A percentile compares a stretch with the other conserved stretches of the same genome.
Conservation (phyloP, 768 basidiomycete species). For the Mycena metata region DNA sequence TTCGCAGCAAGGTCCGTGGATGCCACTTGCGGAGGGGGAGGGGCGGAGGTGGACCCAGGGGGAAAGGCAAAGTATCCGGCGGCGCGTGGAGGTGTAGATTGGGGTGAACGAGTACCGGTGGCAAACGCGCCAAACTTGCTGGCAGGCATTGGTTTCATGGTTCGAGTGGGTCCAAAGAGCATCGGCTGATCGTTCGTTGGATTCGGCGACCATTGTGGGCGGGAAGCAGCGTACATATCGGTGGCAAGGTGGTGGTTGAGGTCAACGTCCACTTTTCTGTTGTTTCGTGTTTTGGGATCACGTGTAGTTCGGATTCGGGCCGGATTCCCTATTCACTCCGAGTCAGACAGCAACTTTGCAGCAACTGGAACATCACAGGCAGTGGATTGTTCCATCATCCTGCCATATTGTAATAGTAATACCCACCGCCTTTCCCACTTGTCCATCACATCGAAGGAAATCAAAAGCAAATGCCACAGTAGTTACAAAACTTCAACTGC, state of each 20-base stretch:
- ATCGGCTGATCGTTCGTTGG: background rate
- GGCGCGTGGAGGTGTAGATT: conserved; percentile 15
- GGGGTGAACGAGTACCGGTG: conserved; percentile 9
- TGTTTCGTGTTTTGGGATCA: background rate
- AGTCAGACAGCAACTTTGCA: no score
- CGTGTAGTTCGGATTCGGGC: background rate
- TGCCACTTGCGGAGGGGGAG: background rate
- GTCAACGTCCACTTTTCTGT: background rate
- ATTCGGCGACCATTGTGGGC: conserved; percentile 11
- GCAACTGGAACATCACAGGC: no score
- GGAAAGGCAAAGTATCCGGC: conserved; percentile 38
- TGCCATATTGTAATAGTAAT: no score
- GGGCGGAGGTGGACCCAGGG: background rate
- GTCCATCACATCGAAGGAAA: no score
- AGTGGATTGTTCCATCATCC: no score
- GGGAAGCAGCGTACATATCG: conserved; percentile 7
- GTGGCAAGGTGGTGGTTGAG: background rate
- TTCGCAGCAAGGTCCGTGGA: conserved; percentile 2
- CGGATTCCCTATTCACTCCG: background rate
- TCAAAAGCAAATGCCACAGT: no score
- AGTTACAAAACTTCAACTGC: no score
- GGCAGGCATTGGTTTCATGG: conserved; percentile 29
- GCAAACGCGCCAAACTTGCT: conserved; percentile 19
- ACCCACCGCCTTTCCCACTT: no score
- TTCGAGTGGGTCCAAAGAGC: conserved; percentile 24